Base-by-base conservation (phyloP, 495 filamentous ascomycete species). In the Penicillium roqueforti region DNA sequence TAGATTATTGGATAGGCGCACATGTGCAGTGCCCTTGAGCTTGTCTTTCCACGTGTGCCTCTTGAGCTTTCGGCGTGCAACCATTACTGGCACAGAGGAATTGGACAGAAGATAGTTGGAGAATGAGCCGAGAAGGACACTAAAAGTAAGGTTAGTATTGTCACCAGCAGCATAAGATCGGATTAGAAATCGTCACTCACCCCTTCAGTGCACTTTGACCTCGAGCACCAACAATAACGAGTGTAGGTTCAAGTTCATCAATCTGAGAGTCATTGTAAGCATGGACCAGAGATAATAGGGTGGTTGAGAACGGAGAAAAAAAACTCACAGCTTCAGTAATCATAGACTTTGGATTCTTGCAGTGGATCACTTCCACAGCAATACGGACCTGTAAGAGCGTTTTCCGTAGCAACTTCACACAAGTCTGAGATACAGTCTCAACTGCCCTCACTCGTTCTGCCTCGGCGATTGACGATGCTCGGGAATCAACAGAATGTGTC, bases 31-130 rank as follows among this genome's bases (percentile, higher is more conserved):
- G 29, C 75, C 47, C 32, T 50, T 72, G 26, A 40, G 39, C 60
- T 82, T 80, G 58, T 83, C 85, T 63, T 91, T 89, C 55, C 78
- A 81, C 8, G 58, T 49, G 62, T 89, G 83, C 62, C 89, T 87
- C 46, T 86, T 81, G 47, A 91, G 74, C 53, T 86, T 85, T 75
- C 89, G 91, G 23, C 89, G 80, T 3, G 89, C 91, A 18, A 95
- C 88, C 91, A 95, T 95, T 25, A 95, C 91, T 0, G 93, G 93
- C n/a, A 96, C 91, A 6, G 89, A 95, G 47, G 87, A 92, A 72
- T 97, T 96, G 39, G 89, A 92, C 23, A 98, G 89, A 10, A 98
- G 80, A 66, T 98, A 98, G 66, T 96, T 97, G 50, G 88, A 92
- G 69, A 98, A 97, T 3, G 91, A 96, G 16, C 93, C 93, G 16